A percentile compares a stretch with the other conserved stretches of the same genome.
Evolutionary conservation across 2,329 filamentous ascomycete species (phyloP).

Genomic region (Curvularia sp.): DNA sequence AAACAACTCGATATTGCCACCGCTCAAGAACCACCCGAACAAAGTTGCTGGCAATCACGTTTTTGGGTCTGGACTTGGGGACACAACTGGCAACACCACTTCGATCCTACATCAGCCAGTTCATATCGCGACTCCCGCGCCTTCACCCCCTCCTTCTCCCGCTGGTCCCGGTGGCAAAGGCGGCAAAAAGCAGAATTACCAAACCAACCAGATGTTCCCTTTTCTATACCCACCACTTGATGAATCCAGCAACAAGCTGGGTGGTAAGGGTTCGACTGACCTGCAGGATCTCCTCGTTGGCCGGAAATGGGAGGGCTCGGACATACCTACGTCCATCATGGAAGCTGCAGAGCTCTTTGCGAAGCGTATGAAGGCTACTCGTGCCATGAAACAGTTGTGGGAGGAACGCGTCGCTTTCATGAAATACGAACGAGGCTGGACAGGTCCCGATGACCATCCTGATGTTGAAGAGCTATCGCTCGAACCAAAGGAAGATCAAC

Average conservation of each 20-base stretch:
- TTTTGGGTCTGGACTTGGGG: slow-evolving; percentile 60
- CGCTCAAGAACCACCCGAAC: slow-evolving; percentile 76
- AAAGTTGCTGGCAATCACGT: slow-evolving; percentile 56
- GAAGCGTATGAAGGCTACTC: slow-evolving; percentile 85
- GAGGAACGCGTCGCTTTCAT: slow-evolving; percentile 90
- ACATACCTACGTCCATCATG: slow-evolving; percentile 91
- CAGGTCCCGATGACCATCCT: slow-evolving; percentile 58
- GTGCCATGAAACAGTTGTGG: slow-evolving; percentile 92
- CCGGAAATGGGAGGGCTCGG: slow-evolving; percentile 88
- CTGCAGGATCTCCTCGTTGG: slow-evolving; percentile 81
- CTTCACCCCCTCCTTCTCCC: slow-evolving; percentile 92
- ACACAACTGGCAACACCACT: slow-evolving; percentile 53
- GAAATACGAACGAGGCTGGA: slow-evolving; percentile 91
- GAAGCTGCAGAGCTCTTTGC: slow-evolving; percentile 95
- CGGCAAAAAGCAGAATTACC: slow-evolving; percentile 98
- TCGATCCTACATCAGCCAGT: slow-evolving; percentile 96
- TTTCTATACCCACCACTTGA: slow-evolving; percentile 96
- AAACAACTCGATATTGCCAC: slow-evolving; percentile 88
- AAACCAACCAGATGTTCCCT: slow-evolving; percentile 98
- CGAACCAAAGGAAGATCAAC: slow-evolving; percentile 42
- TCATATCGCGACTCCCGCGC: slow-evolving; percentile 97
- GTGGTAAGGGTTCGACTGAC: slow-evolving; percentile 84
- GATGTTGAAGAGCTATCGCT: slow-evolving; percentile 52
- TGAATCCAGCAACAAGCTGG: slow-evolving; percentile 84
- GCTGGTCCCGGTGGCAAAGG: slow-evolving; percentile 83